Conservation (phyloP, 1,139 yeast genomes). For the Blastobotrys arbuscula region DNA sequence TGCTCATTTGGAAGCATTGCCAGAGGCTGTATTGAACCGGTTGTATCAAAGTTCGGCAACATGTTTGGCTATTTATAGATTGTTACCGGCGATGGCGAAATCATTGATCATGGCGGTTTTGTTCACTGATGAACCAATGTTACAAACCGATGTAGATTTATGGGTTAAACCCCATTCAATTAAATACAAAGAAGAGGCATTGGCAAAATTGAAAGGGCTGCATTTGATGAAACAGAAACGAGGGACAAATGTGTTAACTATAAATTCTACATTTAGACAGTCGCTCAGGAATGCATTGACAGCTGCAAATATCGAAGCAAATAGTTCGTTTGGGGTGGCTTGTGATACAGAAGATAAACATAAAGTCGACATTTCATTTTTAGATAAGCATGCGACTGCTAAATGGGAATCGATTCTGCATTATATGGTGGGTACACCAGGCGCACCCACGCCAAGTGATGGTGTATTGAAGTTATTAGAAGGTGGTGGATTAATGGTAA, state of each 20-base stretch:
- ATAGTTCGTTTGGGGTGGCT: slow-evolving; percentile 51
- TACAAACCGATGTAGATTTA: slow-evolving; percentile 60
- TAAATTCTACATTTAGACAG: slow-evolving; percentile 68
- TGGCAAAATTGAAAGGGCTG: slow-evolving; percentile 67
- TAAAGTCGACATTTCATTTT: slow-evolving; percentile 54
- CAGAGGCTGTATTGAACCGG: slow-evolving; percentile 74
- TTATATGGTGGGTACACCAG: slow-evolving; percentile 76
- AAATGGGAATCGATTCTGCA: slow-evolving; percentile 96
- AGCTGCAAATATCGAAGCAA: slow-evolving; percentile 48
- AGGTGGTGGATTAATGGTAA: slow-evolving; percentile 86
- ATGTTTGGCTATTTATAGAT: slow-evolving; percentile 81
- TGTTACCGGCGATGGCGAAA: slow-evolving; percentile 84
- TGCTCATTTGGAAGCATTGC: slow-evolving; percentile 84
- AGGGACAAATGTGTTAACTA: slow-evolving; percentile 48
- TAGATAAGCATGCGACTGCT: slow-evolving; percentile 74
- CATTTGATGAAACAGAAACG: slow-evolving; percentile 67
- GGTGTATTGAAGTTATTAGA: slow-evolving; percentile 36
- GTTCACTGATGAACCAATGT: slow-evolving; percentile 70
- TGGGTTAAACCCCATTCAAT: slow-evolving; percentile 57
- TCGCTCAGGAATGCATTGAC: slow-evolving; percentile 81
- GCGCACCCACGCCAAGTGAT: slow-evolving; percentile 47
- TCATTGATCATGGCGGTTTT: slow-evolving; percentile 83
- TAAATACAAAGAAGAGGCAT: slow-evolving; percentile 63
- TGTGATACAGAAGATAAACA: slow-evolving; percentile 47
- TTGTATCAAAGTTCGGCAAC: slow-evolving; percentile 86